Conservation (phyloP, 1,284 basidiomycete species). For the Ustilago shanxiensis region DNA sequence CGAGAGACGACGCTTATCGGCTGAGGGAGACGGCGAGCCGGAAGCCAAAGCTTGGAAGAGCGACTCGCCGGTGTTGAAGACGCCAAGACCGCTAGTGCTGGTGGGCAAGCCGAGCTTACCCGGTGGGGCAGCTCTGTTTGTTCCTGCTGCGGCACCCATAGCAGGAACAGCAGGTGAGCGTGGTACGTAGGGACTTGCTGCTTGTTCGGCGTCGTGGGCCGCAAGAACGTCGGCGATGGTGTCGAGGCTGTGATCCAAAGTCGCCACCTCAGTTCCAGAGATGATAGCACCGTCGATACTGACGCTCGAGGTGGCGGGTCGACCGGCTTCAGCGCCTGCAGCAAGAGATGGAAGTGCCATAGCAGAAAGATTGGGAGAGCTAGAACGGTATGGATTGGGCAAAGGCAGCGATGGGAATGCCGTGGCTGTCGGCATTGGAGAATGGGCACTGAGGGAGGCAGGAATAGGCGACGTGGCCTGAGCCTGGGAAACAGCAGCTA, state of each 20-base stretch:
- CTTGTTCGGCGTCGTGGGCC: conserved; percentile 50
- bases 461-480: conserved; percentile 21
- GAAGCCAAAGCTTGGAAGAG: conserved; percentile 45
- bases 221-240: conserved; percentile 61
- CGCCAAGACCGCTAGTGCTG: conserved; percentile 42
- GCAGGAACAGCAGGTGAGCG: conserved; percentile 36
- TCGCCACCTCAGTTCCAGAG: conserved; percentile 58
- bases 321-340: conserved; percentile 41
- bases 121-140: conserved; percentile 19
- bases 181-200: conserved; percentile 52
- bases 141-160: conserved; percentile 18
- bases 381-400: conserved; percentile 60
- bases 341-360: conserved; percentile 47
- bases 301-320: conserved; percentile 55
- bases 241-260: conserved; percentile 57
- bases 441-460: conserved; percentile 13
- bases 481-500: conserved; percentile 35
- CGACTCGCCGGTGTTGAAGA: conserved; percentile 42
- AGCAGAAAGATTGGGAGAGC: conserved; percentile 52
- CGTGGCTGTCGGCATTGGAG: conserved; percentile 53
- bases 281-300: conserved; percentile 69
- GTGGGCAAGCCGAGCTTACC: conserved; percentile 30
- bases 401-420: conserved; percentile 60
- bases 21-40: conserved; percentile 43
- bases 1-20: conserved; percentile 60